These are phyloP conservation scores for Corchorus capsularis DNA, from an alignment of 345 rosid genomes.

Conservation along the genomic window DNA sequence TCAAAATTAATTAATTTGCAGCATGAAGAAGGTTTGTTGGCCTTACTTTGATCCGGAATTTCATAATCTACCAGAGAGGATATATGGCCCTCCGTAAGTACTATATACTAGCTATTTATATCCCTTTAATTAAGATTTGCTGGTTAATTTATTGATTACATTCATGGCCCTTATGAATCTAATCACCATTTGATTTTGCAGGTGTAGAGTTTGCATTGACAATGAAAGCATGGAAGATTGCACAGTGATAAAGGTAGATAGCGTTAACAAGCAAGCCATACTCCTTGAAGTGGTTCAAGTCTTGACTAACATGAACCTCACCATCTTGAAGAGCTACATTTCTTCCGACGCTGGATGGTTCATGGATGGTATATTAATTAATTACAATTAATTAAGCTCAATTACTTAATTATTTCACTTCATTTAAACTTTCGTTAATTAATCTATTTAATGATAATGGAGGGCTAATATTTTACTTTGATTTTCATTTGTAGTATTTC, in stretches of 20 bases:
- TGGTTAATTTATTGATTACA: not conserved
- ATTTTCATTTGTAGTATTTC: slow-evolving; percentile 53
- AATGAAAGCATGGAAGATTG: slow-evolving; percentile 72
- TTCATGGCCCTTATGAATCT: not conserved
- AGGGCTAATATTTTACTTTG: not conserved
- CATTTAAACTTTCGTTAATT: no score
- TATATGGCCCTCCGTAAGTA: slow-evolving; percentile 66
- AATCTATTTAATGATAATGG: no score
- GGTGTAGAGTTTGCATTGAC: slow-evolving; percentile 73
- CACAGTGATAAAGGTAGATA: slow-evolving; percentile 71
- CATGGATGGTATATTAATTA: slow-evolving; percentile 61
- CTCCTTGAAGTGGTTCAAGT: slow-evolving; percentile 78
- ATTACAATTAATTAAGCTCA: no score
- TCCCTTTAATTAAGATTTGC: not conserved
- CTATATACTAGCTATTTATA: not conserved
- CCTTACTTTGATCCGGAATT: slow-evolving; percentile 91
- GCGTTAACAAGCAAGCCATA: slow-evolving; percentile 72
- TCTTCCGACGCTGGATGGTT: slow-evolving; percentile 84
- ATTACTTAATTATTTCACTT: no score
- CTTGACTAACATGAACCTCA: slow-evolving; percentile 70
- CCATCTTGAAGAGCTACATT: slow-evolving; percentile 63
- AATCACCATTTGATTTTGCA: slow-evolving; percentile 26
- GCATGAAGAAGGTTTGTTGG: slow-evolving; percentile 67
- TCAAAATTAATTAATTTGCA: slow-evolving; percentile 14
- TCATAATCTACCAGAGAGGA: slow-evolving; percentile 62